Conservation (phyloP, 2,329 filamentous ascomycete species). For the Neodidymelliopsis sp. region DNA sequence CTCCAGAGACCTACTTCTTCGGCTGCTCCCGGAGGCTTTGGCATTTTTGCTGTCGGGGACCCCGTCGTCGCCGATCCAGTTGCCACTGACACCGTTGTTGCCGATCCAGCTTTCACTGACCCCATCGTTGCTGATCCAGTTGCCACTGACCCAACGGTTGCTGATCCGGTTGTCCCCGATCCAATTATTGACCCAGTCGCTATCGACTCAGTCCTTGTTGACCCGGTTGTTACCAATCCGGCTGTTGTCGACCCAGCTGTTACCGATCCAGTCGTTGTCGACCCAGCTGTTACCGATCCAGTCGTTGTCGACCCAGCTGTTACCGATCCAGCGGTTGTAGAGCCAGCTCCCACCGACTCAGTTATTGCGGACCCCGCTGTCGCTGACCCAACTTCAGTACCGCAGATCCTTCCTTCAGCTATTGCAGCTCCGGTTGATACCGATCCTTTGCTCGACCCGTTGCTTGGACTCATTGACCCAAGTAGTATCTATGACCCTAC, state of each 20-base stretch:
- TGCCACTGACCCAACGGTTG: not conserved
- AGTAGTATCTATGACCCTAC: conserved; percentile 11
- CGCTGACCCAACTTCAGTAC: no score
- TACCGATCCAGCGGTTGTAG: not conserved
- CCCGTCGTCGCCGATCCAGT: not conserved
- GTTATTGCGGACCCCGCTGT: not conserved
- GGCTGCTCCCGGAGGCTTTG: not conserved
- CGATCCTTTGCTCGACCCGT: conserved; percentile 1
- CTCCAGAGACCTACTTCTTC: not conserved
- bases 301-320: not conserved
- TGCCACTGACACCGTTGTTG: not conserved
- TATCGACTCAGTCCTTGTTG: not conserved
- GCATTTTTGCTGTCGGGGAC: not conserved
- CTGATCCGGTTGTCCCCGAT: conserved; percentile 6
- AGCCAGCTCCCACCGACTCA: not conserved
- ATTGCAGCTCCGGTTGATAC: conserved; percentile 4
- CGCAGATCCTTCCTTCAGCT: not conserved
- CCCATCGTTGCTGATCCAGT: not conserved
- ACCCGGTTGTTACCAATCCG: not conserved
- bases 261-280: not conserved
- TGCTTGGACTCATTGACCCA: no score
- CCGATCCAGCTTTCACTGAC: not conserved
- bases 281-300: not conserved
- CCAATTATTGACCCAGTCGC: not conserved
- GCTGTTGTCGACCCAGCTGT: not conserved